Evolutionary conservation across 768 basidiomycete species (phyloP), one percentile per base, ranked within the genome.

Genomic region (Pisolithus tinctorius): DNA sequence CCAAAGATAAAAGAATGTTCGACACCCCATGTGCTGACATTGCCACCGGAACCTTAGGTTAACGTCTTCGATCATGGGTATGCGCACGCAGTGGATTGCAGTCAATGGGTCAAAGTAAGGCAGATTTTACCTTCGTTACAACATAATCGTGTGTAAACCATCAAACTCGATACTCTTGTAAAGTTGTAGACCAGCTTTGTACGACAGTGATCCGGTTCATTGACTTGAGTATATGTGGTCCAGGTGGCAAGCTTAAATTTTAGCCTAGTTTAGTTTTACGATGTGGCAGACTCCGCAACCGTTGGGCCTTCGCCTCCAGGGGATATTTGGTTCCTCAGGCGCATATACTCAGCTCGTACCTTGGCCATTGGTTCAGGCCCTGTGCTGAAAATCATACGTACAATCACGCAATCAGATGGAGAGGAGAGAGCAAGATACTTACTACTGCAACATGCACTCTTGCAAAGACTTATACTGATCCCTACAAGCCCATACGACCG

Each of bases 401-500:
- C 16, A 58, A 14, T 26, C 6, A 25, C 29, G 34, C 16, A 13
- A 17, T 34, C 30, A 25, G n/a, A 29, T 26, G 20, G 34, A 20
- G 16, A 27, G 11, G 51, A 34, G 30, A 13, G 45, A 47, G 38
- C 25, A 34, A 37, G 16, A 37, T n/a, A 74, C 88, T 62, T 61
- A 93, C 91, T 80, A 90, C 63, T 82, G 80, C 13, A 83, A 61
- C 79, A 94, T 84, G 64, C 92, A 94, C 1, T 78, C 76, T 62
- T 93, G 86, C 40, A 93, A 74, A 11, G 69, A 72, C 59, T 79
- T 82, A 49, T 88, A 79, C 62, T 84, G 77, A 30, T 74, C 74
- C 62, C 77, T 81, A 63, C 92, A 94, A 23, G 83, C 80, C 92
- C 92, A 94, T 13, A 84, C 84, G 25, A 93, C 84, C 5, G 91